phyloP scores from a whole-genome alignment of 176 grass and related monocot species.

The Triticum turgidum region DNA sequence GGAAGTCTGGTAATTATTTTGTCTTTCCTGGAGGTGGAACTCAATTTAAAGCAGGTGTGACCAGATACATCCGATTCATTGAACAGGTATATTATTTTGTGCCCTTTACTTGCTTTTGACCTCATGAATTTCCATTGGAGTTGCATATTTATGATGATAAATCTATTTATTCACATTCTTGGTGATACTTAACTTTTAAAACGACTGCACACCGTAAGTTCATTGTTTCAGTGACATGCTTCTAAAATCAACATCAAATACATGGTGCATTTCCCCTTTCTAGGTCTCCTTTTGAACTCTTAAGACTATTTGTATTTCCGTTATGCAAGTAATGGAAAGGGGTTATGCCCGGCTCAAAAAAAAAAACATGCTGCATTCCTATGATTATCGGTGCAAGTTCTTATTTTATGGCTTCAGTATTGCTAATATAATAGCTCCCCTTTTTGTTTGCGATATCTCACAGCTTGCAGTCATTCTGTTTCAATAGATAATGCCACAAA shows the following conservation, averaged over 20 bases:
- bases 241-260: not conserved
- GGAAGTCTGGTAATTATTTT: slow-evolving; percentile 68
- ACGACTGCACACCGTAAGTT: not conserved
- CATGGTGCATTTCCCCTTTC: not conserved
- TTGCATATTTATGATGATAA: not conserved
- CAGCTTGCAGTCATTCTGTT: slow-evolving; percentile 22
- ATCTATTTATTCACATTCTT: not conserved
- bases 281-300: no score
- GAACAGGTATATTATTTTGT: slow-evolving; percentile 57
- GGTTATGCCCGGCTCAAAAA: no score
- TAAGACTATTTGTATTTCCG: no score
- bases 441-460: slow-evolving; percentile 31
- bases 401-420: not conserved
- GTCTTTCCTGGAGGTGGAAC: slow-evolving; percentile 86
- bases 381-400: not conserved
- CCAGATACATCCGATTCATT: slow-evolving; percentile 79
- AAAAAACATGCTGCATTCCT: not conserved
- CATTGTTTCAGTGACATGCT: not conserved
- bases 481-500: slow-evolving; percentile 63
- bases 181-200: not conserved
- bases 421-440: not conserved
- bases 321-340: no score
- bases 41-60: slow-evolving; percentile 87
- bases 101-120: slow-evolving; percentile 1
- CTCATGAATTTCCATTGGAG: not conserved